A percentile compares a stretch with the other conserved stretches of the same genome.
These are phyloP conservation scores for Passiflora organensis DNA, from an alignment of 345 rosid species.

Conservation along the genomic window DNA sequence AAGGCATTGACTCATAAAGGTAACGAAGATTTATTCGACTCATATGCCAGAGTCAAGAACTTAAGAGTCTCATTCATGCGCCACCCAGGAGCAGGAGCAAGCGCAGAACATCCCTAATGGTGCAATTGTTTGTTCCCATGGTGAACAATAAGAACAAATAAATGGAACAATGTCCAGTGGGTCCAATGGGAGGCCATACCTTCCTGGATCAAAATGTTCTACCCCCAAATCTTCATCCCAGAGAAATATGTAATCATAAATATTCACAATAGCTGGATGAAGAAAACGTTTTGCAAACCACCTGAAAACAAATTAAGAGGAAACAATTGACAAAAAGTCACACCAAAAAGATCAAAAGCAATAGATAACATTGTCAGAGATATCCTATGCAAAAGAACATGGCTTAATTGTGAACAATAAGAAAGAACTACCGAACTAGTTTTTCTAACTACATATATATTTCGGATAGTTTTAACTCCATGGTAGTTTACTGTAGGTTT, in stretches of 20 bases:
- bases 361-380: neutral
- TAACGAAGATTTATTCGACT: too few species aligned
- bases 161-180: neutral
- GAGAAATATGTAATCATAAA: slow-evolving; percentile 84
- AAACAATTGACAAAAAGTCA: too few species aligned
- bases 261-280: slow-evolving; percentile 78
- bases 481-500: too few species aligned
- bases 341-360: too few species aligned
- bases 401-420: slow-evolving; percentile 2
- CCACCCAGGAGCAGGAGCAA: too few species aligned
- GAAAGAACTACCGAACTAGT: slow-evolving; percentile 5
- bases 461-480: neutral
- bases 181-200: slow-evolving; percentile 39
- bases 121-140: too few species aligned
- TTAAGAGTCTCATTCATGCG: too few species aligned
- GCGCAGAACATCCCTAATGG: too few species aligned
- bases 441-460: neutral
- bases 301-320: slow-evolving; percentile 38
- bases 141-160: neutral
- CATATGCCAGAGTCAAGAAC: too few species aligned
- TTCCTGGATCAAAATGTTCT: slow-evolving; percentile 63
- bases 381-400: neutral
- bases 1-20: too few species aligned
- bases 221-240: slow-evolving; percentile 99
- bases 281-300: slow-evolving; percentile 98